Evolutionary conservation across 2,329 filamentous ascomycete species (phyloP).

Genomic region (Aureobasidium melanogenum): DNA sequence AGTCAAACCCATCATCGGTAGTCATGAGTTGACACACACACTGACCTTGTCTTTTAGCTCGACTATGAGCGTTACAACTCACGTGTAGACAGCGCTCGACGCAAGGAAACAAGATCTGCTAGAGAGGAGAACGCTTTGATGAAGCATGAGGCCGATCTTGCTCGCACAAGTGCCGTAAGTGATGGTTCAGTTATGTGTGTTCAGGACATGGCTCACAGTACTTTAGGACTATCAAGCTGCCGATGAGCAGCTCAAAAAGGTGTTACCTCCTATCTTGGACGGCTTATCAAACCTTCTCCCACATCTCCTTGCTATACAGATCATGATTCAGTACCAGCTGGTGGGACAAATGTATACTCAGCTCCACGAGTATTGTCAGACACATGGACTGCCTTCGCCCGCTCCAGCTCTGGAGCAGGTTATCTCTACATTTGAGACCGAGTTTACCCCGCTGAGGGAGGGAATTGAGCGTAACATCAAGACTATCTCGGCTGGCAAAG

Average conservation of each 20-base stretch:
- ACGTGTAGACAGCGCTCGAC: conserved; percentile 58
- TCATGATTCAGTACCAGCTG: conserved; percentile 68
- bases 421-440: conserved; percentile 54
- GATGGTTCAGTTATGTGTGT: background rate
- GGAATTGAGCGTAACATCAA: conserved; percentile 56
- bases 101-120: conserved; percentile 60
- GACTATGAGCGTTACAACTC: conserved; percentile 74
- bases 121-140: conserved; percentile 63
- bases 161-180: conserved; percentile 53
- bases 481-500: conserved; percentile 59
- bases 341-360: conserved; percentile 72
- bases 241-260: conserved; percentile 63
- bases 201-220: background rate
- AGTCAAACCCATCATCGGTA: background rate
- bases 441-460: conserved; percentile 54
- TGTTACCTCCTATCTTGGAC: conserved; percentile 61
- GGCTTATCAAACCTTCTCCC: conserved; percentile 68
- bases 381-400: conserved; percentile 60
- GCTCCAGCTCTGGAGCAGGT: conserved; percentile 65
- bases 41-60: conserved; percentile 43
- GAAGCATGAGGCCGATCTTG: conserved; percentile 64
- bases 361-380: conserved; percentile 63
- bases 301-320: conserved; percentile 58
- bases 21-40: conserved; percentile 22
- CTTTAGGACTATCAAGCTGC: conserved; percentile 59